These are phyloP conservation scores for Colletotrichum sp. DNA, from an alignment of 2,329 filamentous ascomycete genomes.

Conservation along the genomic window DNA sequence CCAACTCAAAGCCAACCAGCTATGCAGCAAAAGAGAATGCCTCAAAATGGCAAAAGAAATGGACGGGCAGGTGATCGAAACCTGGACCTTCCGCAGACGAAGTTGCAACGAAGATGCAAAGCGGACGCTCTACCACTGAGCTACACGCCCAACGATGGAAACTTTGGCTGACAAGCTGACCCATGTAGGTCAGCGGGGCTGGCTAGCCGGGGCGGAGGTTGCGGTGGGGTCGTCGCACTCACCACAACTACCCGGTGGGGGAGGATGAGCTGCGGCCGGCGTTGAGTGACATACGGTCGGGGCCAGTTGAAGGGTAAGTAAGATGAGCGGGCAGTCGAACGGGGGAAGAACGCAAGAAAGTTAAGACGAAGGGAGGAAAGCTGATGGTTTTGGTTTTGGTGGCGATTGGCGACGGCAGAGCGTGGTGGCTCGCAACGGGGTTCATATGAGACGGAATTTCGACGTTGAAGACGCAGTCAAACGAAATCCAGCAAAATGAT, in stretches of 20 bases:
- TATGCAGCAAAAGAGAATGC: too few species aligned
- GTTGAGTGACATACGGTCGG: not conserved
- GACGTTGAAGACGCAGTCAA: not conserved
- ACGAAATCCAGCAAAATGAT: not conserved
- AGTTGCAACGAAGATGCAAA: not conserved
- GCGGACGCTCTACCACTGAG: slow-evolving; percentile 7
- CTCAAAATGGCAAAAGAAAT: not conserved
- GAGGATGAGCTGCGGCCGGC: not conserved
- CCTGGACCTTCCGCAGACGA: not conserved
- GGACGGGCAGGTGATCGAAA: slow-evolving; percentile 8
- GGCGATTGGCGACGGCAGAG: not conserved
- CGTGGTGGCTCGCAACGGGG: not conserved
- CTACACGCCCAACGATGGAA: not conserved
- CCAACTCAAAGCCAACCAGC: too few species aligned
- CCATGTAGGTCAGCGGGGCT: not conserved
- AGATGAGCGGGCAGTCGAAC: not conserved
- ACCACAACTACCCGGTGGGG: not conserved
- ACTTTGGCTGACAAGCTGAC: not conserved
- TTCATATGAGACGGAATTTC: not conserved
- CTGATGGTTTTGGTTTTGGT: not conserved
- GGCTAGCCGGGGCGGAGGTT: not conserved
- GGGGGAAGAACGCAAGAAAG: not conserved
- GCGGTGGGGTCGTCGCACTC: not conserved
- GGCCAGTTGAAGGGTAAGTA: not conserved
- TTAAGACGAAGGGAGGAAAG: not conserved